Evolutionary conservation across 2,329 filamentous ascomycete species (phyloP).

Genomic region (Hymenoscyphus fraxineus): DNA sequence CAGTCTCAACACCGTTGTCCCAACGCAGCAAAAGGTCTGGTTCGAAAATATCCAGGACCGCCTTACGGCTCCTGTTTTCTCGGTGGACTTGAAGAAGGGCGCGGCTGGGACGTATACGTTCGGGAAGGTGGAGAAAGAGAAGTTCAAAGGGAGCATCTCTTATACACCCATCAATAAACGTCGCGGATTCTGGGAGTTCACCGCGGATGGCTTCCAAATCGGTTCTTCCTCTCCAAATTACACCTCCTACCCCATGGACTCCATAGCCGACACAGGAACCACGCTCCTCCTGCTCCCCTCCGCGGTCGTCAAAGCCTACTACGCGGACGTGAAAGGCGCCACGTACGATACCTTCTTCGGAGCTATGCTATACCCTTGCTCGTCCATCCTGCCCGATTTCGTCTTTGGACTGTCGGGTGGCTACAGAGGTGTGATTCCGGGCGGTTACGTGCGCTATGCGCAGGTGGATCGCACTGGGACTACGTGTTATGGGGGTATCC

Average conservation of each 20-base stretch:
- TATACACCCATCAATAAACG: conserved; percentile 43
- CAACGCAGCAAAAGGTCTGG: conserved; percentile 18
- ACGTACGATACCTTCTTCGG: conserved; percentile 15
- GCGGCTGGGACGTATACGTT: conserved; percentile 47
- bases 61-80: conserved; percentile 44
- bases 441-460: conserved; percentile 35
- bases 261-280: conserved; percentile 37
- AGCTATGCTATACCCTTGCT: conserved; percentile 34
- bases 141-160: conserved; percentile 48
- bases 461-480: neutral
- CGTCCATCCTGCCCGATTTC: conserved; percentile 31
- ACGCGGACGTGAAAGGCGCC: conserved; percentile 30
- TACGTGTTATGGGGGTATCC: conserved; percentile 23
- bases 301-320: conserved; percentile 34
- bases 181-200: conserved; percentile 51
- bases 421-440: conserved; percentile 32
- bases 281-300: conserved; percentile 35
- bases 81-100: conserved; percentile 46
- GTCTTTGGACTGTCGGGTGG: conserved; percentile 27
- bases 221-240: conserved; percentile 18
- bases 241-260: neutral
- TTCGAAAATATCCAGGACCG: conserved; percentile 18
- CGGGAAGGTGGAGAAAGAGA: conserved; percentile 47
- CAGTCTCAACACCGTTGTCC: conserved; percentile 17
- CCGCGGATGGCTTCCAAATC: conserved; percentile 44